phyloP scores from a whole-genome alignment of 2,329 filamentous ascomycete genomes.

The Penicillium sp. region DNA sequence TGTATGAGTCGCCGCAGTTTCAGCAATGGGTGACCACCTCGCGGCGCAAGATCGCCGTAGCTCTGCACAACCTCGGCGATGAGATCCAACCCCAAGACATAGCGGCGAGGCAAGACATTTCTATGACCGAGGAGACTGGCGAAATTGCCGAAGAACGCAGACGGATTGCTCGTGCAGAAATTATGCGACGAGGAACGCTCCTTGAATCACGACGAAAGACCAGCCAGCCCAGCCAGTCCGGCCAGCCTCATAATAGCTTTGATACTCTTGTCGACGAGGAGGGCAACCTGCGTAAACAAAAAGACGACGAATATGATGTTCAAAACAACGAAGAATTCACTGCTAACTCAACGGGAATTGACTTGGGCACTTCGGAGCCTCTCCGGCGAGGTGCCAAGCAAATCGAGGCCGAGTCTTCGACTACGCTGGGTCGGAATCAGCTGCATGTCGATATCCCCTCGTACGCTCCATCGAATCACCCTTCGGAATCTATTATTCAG shows the following conservation, averaged over 20 bases:
- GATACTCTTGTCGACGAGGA: conserved; percentile 47
- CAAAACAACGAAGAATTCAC: conserved; percentile 12
- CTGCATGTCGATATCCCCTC: conserved; percentile 32
- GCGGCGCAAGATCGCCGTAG: conserved; percentile 59
- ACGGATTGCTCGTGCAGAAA: conserved; percentile 45
- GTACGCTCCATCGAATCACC: conserved; percentile 37
- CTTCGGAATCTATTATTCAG: conserved; percentile 44
- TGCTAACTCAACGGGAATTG: conserved; percentile 41
- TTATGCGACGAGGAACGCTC: conserved; percentile 42
- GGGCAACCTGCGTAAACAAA: conserved; percentile 32
- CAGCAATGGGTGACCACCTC: conserved; percentile 62
- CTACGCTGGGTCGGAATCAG: conserved; percentile 16
- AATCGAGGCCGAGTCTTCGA: conserved; percentile 6
- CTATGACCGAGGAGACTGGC: conserved; percentile 48
- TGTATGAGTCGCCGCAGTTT: conserved; percentile 63
- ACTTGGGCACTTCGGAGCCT: conserved; percentile 27
- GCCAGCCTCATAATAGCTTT: conserved; percentile 34
- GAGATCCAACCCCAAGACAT: conserved; percentile 53
- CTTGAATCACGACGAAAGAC: conserved; percentile 39
- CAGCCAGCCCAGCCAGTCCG: conserved; percentile 14
- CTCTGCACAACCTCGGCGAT: conserved; percentile 59
- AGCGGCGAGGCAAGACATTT: conserved; percentile 41
- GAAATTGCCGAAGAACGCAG: conserved; percentile 46
- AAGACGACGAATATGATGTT: conserved; percentile 6
- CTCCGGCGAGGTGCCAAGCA: conserved; percentile 27